These are phyloP conservation scores for Ciborinia camelliae DNA, from an alignment of 2,329 filamentous ascomycete genomes.

Conservation along the genomic window DNA sequence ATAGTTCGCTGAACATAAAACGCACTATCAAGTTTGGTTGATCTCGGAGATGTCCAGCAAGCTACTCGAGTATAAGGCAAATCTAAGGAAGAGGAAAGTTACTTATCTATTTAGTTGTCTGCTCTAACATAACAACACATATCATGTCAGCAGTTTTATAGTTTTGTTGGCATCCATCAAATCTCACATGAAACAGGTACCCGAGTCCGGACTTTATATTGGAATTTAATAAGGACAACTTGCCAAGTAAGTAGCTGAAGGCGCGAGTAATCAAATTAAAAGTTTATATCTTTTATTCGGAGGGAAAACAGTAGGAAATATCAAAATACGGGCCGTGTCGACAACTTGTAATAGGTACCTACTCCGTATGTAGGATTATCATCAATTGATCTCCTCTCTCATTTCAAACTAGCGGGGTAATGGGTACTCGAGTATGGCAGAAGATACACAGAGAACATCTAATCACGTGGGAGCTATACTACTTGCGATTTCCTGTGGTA, in stretches of 20 bases:
- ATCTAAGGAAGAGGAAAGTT: not conserved
- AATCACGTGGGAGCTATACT: not conserved
- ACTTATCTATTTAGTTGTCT: not conserved
- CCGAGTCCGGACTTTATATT: not conserved
- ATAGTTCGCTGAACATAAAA: not conserved
- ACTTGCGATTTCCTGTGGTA: not conserved
- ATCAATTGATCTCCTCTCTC: not conserved
- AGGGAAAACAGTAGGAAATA: not conserved
- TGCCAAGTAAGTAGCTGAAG: not conserved
- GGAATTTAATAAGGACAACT: not conserved
- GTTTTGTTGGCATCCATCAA: not conserved
- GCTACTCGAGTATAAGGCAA: not conserved
- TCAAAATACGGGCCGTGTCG: constrained; percentile 2
- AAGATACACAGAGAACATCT: not conserved
- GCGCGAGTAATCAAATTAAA: not conserved
- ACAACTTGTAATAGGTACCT: not conserved
- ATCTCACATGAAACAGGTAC: not conserved
- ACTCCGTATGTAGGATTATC: too few relatives aligned
- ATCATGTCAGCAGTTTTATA: not conserved
- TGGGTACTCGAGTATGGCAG: too few relatives aligned
- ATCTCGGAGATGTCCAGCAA: constrained; percentile 7
- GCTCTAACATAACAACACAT: not conserved
- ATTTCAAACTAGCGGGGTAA: constrained; percentile 1
- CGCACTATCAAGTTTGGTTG: not conserved
- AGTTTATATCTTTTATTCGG: not conserved